Base-by-base conservation (phyloP, 345 rosid genomes). In the Brassica incana region DNA sequence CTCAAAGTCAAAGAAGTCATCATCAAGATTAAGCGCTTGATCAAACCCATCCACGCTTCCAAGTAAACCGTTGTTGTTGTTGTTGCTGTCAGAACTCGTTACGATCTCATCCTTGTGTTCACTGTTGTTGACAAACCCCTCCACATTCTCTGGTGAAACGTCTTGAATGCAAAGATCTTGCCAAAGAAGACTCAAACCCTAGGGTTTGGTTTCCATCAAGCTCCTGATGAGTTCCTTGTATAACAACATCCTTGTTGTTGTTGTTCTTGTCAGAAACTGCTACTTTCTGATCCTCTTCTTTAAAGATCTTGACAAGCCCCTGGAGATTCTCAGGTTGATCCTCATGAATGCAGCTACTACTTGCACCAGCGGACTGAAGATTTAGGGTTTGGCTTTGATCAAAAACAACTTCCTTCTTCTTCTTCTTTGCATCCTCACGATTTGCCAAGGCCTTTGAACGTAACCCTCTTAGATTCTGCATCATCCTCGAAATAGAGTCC, bases 1-100 rank as follows among this genome's bases (percentile, higher is more conserved):
- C 62, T 10, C 52, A 18, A 9, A 45, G 45, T 45, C 74, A 30
- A 45, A 5, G 15, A 60, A 7, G 45, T 29, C 11, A 45, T 77
- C 80, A 63, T 50, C 75, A 70, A 62, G 18, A 70, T 11, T 54
- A 61, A 77, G 0, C 33, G 29, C 74, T 59, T 76, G 15, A 43
- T 60, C 14, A 58, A 43, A 29, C 15, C 35, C 16, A 29, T 40
- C 11, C 25, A 77, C 7, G 32, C 11, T 27, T 3, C 2, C 32
- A 58, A 11, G 52, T 75, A 54, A 23, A 65, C 10, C 10, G 38
- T 75, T 6, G 52, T 48, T 30, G 43, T 25, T 65, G 35, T 16
- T 65, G 38, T 9, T 27, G 45, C 33, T 36, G 27, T 43, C 62
- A 68, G 2, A 45, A 30, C 10, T 8, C n/a, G 63, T 15, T 11